phyloP scores from a whole-genome alignment of 73 alveolate species.

The Paramecium biaurelia region DNA sequence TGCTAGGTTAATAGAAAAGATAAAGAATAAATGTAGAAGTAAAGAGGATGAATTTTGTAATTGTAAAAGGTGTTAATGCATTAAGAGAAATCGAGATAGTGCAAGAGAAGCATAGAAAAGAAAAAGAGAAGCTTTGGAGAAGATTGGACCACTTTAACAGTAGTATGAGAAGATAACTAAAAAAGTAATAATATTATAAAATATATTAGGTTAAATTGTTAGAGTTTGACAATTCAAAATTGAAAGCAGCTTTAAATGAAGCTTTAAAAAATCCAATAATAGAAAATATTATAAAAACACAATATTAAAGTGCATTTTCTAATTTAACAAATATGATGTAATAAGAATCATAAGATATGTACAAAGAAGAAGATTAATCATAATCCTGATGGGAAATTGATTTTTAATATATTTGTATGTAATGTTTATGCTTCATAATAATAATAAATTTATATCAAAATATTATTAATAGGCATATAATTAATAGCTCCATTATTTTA shows the following conservation, averaged over 20 bases:
- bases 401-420: not conserved
- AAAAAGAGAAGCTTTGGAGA: slow-evolving; percentile 20
- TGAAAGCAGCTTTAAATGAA: not conserved
- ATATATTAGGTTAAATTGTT: not conserved
- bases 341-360: not conserved
- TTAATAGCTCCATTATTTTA: too few relatives aligned
- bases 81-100: slow-evolving; percentile 29
- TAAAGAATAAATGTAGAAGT: slow-evolving; percentile 15
- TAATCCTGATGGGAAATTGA: not conserved
- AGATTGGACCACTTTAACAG: not conserved
- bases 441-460: not conserved
- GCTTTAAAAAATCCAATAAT: not conserved
- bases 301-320: not conserved
- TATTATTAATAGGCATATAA: not conserved
- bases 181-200: not conserved
- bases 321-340: not conserved
- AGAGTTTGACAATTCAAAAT: not conserved
- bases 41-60: slow-evolving; percentile 39
- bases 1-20: not conserved
- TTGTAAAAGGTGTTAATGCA: slow-evolving; percentile 34
- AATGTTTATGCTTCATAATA: not conserved
- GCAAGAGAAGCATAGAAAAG: slow-evolving; percentile 24
- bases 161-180: not conserved
- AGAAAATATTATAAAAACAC: not conserved
- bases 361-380: not conserved